Conservation (phyloP, 2,329 filamentous ascomycete genomes). For the Clonostachys solani region DNA sequence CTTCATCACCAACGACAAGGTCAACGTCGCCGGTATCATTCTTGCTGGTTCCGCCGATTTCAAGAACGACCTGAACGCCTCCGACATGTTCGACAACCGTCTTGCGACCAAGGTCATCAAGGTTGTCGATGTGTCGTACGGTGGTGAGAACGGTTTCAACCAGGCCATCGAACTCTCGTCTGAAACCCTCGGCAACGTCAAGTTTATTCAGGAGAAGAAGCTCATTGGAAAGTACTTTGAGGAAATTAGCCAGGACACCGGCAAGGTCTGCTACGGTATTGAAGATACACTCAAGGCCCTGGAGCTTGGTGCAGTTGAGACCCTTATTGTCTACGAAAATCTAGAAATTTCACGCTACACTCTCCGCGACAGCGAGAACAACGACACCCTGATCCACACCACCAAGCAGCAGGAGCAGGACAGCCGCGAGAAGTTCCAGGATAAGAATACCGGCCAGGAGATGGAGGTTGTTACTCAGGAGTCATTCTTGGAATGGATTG, state of each 20-base stretch:
- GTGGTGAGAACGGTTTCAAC: slow-evolving; percentile 99
- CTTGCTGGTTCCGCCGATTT: slow-evolving; percentile 97
- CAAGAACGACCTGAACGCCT: slow-evolving; percentile 98
- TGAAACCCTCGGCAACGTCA: slow-evolving; percentile 97
- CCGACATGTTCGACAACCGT: slow-evolving; percentile 93
- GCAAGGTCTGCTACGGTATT: slow-evolving; percentile 95
- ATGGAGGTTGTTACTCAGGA: slow-evolving; percentile 90
- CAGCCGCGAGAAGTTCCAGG: slow-evolving; percentile 82
- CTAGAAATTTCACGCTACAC: slow-evolving; percentile 90
- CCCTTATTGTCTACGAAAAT: slow-evolving; percentile 94
- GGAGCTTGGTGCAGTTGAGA: slow-evolving; percentile 93
- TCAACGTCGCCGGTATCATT: slow-evolving; percentile 94
- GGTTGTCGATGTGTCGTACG: slow-evolving; percentile 97
- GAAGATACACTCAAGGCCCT: slow-evolving; percentile 96
- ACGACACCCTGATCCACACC: slow-evolving; percentile 76
- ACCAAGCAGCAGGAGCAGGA: slow-evolving; percentile 71
- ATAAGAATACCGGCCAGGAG: slow-evolving; percentile 92
- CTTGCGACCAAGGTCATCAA: slow-evolving; percentile 96
- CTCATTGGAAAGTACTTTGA: slow-evolving; percentile 98
- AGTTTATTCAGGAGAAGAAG: slow-evolving; percentile 99
- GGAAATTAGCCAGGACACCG: slow-evolving; percentile 96
- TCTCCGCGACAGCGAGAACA: slow-evolving; percentile 73
- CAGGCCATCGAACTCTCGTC: slow-evolving; percentile 94
- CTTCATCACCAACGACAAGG: slow-evolving; percentile 97
- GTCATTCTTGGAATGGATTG: slow-evolving; percentile 99